Base-by-base conservation (phyloP, 164 flowering plant species). In the Aristolochia californica region DNA sequence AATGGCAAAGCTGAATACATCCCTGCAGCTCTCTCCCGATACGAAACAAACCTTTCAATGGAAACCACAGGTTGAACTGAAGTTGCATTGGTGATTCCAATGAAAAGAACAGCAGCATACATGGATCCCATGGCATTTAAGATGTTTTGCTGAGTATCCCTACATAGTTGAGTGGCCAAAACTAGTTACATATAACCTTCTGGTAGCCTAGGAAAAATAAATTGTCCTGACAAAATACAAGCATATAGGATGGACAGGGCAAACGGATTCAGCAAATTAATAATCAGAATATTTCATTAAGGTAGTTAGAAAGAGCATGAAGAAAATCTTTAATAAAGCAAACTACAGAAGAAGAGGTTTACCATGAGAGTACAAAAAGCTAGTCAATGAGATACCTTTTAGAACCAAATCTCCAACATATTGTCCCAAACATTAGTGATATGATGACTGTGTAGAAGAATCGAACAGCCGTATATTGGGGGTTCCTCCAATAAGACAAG, bases 1-100 rank as follows among this genome's bases (percentile, higher is more conserved):
- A 90, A 94, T 60, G 99, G 84, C 27, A 94, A 70, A 59, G 96
- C 93, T 23, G 99, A 84, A 64, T 90, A 94, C 87, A 85, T 77
- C 63, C 99, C 97, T 9, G 99, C 97, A 26, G 93, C 97, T 77
- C 99, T 77, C 73, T 94, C 96, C 66, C 99, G 67, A 61, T 94
- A 94, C 10, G 99, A 94, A 67, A 94, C 99, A 71, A 75, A 86
- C 83, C 97, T 81, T 73, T 94, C 99, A 17, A 84, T 69, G 63
- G 96, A 94, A 66, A 94, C 90, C 58, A 93, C 99, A 28, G 97
- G 99, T 66, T 90, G 97, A 74, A 83, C 95, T 38, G 97, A 87
- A 43, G 84, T 72, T 43, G 71, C 93, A 71, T 94, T 94, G 52
- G 99, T 90, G 40, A 94, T 68, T 48, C 99, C 97, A 58, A 90